phyloP scores from a whole-genome alignment of 2,329 filamentous ascomycete genomes.

The Penicillium corylophilum region DNA sequence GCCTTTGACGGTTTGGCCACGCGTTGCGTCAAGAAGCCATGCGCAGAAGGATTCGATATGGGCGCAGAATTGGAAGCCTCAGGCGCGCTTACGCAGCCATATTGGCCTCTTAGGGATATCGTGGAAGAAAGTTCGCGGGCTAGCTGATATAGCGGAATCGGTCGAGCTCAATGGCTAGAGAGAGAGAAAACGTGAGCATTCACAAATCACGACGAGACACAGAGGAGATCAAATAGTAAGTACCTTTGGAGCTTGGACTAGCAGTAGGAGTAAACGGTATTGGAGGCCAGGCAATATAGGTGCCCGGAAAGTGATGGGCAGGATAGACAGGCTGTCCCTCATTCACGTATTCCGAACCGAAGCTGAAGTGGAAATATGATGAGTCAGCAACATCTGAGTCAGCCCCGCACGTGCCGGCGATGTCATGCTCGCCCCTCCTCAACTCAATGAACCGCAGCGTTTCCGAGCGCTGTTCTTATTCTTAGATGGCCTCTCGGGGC shows the following conservation, averaged over 20 bases:
- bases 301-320: constrained; percentile 4
- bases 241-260: constrained; percentile 5
- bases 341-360: constrained; percentile 17
- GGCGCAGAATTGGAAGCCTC: constrained; percentile 18
- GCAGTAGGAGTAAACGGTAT: background rate
- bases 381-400: constrained; percentile 17
- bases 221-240: background rate
- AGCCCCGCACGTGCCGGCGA: constrained; percentile 20
- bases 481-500: constrained; percentile 24
- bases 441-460: constrained; percentile 11
- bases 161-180: constrained; percentile 3
- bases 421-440: constrained; percentile 23
- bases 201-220: constrained; percentile 1
- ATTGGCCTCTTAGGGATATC: constrained; percentile 23
- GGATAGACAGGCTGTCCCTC: constrained; percentile 10
- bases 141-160: constrained; percentile 10
- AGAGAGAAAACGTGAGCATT: constrained; percentile 12
- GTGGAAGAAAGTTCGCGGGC: constrained; percentile 2
- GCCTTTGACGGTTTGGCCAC: constrained; percentile 39
- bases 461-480: constrained; percentile 19
- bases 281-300: constrained; percentile 2
- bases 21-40: constrained; percentile 44
- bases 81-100: constrained; percentile 38
- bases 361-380: constrained; percentile 16
- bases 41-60: constrained; percentile 28